These are phyloP conservation scores for Metschnikowia henanensis DNA, from an alignment of 805 yeast genomes.

Conservation along the genomic window DNA sequence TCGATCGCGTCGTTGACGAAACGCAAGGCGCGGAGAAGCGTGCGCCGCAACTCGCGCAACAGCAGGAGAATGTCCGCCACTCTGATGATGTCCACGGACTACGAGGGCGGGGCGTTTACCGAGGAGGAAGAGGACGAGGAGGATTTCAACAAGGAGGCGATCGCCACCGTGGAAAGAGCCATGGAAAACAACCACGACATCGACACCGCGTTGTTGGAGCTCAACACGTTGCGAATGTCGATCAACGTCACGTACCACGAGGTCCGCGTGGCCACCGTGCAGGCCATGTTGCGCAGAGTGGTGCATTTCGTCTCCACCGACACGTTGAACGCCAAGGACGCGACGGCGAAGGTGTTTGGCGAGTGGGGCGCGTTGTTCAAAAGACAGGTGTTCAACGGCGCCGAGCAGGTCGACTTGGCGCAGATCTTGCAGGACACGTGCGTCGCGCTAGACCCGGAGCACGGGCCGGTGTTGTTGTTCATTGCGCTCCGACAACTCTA, in stretches of 20 bases:
- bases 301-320: slow-evolving; percentile 74
- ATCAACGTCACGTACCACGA: slow-evolving; percentile 95
- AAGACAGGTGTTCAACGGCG: slow-evolving; percentile 81
- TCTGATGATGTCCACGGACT: slow-evolving; percentile 47
- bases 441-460: slow-evolving; percentile 34
- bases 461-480: slow-evolving; percentile 50
- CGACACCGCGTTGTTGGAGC: slow-evolving; percentile 89
- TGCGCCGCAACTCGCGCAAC: slow-evolving; percentile 23
- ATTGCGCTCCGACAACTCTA: slow-evolving; percentile 62
- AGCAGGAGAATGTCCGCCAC: slow-evolving; percentile 37
- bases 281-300: slow-evolving; percentile 69
- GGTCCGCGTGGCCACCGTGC: slow-evolving; percentile 78
- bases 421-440: slow-evolving; percentile 48
- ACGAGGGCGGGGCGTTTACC: slow-evolving; percentile 34
- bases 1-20: slow-evolving; percentile 54
- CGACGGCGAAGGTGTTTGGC: slow-evolving; percentile 70
- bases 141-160: slow-evolving; percentile 85
- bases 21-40: slow-evolving; percentile 40
- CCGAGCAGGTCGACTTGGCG: slow-evolving; percentile 76
- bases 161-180: slow-evolving; percentile 90
- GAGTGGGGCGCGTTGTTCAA: slow-evolving; percentile 82
- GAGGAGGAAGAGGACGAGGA: slow-evolving; percentile 53
- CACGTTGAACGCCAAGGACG: slow-evolving; percentile 74
- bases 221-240: slow-evolving; percentile 95
- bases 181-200: slow-evolving; percentile 89